Conservation (phyloP, 805 yeast genomes). For the Saccharomycopsis capsularis region DNA sequence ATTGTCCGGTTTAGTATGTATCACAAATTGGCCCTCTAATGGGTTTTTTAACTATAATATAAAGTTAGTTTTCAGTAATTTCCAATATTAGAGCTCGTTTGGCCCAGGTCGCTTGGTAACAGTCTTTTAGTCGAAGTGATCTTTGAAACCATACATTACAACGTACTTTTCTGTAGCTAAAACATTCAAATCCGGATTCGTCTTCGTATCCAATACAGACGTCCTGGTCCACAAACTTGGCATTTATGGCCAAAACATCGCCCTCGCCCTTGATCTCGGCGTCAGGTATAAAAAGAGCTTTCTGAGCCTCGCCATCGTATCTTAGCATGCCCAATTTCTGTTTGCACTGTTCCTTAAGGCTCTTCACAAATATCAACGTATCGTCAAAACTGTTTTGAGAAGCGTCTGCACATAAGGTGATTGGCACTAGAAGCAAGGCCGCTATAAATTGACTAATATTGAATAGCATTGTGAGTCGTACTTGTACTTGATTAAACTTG, state of each 20-base stretch:
- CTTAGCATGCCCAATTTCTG: background rate
- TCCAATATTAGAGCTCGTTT: background rate
- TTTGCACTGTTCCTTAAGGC: too few species aligned
- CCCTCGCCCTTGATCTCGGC: background rate
- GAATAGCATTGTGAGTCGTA: too few species aligned
- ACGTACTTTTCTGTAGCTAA: slow-evolving; percentile 12
- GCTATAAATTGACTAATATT: too few species aligned
- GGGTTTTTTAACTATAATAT: background rate
- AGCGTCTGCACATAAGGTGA: too few species aligned
- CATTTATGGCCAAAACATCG: background rate
- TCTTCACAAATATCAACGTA: too few species aligned
- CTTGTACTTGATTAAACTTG: too few species aligned
- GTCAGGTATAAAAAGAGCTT: background rate
- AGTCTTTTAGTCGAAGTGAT: background rate
- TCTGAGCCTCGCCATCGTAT: background rate
- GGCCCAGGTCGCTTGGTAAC: too few species aligned
- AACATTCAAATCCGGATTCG: slow-evolving; percentile 9
- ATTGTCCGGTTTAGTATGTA: slow-evolving; percentile 2
- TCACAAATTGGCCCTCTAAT: background rate
- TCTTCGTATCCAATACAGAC: slow-evolving; percentile 11
- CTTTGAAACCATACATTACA: background rate
- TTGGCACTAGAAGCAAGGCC: too few species aligned
- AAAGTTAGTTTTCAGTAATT: background rate
- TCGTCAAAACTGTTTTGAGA: too few species aligned
- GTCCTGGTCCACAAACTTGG: background rate